Evolutionary conservation across 768 basidiomycete species (phyloP), one percentile per base, ranked within the genome.

Genomic region (Mycena polygramma): DNA sequence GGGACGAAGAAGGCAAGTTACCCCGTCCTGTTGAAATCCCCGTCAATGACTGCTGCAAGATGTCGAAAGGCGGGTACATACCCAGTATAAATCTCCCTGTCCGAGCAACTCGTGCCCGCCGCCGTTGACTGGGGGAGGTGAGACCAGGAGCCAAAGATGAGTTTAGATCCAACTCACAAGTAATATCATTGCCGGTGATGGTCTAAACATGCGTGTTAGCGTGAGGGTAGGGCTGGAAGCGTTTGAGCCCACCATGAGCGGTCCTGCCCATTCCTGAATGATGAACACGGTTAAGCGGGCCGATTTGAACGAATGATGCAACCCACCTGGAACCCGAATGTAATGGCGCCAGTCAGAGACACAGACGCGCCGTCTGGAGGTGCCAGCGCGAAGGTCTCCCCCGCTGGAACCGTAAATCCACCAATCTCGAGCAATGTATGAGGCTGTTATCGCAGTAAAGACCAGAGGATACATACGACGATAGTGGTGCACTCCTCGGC

Each of bases 401-500:
- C 71, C 17, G 73, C 73, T 2, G 73, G 73, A 3, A 74, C 73
- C 22, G 73, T 74, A 22, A 74, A 74, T 14, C 73, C 73, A 10
- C 71, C 71, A 22, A 74, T 74, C 73, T 74, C 35, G 24, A 45
- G 9, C 11, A 35, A 19, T 20, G 48, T 19, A 36, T 1, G 37
- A 10, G 3, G 20, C 13, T 1, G 11, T n/a, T 7, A 41, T 8
- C 26, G 11, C 2, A 22, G 48, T 2, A 17, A 35, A 9, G 14
- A 19, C 1, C 22, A 10, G 19, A 22, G 36, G 24, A 7, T 15
- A 49, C 71, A 13, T 68, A 73, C 71, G 15, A 70, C 68, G 37
- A 74, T 74, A 14, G 73, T 74, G 5, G 72, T 73, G 54, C 73
- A 74, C 46, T 66, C 54, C 48, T 74, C 63, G 9, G 73, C 73